These are phyloP conservation scores for Quercus rubra DNA, from an alignment of 306 rosid genomes.

Conservation along the genomic window DNA sequence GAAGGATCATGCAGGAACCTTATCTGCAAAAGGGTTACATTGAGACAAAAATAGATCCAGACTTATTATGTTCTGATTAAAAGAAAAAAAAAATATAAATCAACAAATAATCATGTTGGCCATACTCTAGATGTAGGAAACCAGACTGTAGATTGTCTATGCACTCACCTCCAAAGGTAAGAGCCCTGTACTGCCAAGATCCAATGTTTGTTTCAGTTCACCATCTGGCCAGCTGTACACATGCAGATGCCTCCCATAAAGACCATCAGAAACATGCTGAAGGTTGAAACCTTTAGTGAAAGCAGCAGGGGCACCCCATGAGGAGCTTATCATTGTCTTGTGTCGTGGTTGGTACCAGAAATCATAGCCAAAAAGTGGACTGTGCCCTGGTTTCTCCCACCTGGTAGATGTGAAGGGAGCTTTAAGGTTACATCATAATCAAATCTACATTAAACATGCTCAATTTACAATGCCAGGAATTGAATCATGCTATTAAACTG, in stretches of 20 bases:
- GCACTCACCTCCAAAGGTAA: conserved; percentile 74
- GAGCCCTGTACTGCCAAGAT: conserved; percentile 84
- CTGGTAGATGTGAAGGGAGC: conserved; percentile 30
- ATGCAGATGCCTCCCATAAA: conserved; percentile 84
- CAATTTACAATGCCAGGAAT: neutral
- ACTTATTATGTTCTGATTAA: neutral
- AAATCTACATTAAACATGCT: neutral
- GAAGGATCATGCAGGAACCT: conserved; percentile 94
- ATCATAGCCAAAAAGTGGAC: conserved; percentile 91
- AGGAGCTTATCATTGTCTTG: conserved; percentile 87
- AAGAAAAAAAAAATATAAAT: neutral
- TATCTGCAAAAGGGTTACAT: conserved; percentile 47
- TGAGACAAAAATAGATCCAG: neutral
- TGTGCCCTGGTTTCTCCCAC: conserved; percentile 97
- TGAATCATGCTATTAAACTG: neutral
- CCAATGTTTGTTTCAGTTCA: conserved; percentile 84
- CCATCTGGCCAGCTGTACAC: conserved; percentile 95
- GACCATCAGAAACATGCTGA: conserved; percentile 74
- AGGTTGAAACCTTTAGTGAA: conserved; percentile 77
- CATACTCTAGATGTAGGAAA: neutral
- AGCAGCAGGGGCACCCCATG: conserved; percentile 97
- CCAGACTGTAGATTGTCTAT: neutral
- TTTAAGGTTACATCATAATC: conserved; percentile 8
- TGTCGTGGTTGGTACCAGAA: conserved; percentile 96
- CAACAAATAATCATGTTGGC: neutral